Evolutionary conservation across 306 rosid species (phyloP).

Genomic region (Lupinus albus): DNA sequence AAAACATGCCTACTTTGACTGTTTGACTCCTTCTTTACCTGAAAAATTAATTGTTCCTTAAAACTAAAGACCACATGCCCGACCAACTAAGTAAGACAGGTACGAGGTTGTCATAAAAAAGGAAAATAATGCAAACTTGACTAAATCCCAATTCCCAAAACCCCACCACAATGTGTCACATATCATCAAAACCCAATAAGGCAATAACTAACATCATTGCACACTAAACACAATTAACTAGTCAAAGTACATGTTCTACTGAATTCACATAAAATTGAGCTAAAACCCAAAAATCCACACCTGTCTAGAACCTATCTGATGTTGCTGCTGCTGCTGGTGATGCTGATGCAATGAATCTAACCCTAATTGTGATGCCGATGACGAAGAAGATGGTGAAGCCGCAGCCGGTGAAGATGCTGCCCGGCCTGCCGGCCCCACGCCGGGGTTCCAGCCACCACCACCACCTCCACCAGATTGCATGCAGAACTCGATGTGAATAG

Average conservation of each 20-base stretch:
- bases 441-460: conserved; percentile 79
- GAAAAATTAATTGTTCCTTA: conserved; percentile 32
- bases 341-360: conserved; percentile 78
- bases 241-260: conserved; percentile 36
- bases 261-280: conserved; percentile 42
- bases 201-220: background rate
- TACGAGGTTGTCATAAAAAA: conserved; percentile 40
- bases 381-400: conserved; percentile 89
- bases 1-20: conserved; percentile 52
- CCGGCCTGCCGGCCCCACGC: conserved; percentile 73
- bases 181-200: conserved; percentile 33
- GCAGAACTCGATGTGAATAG: conserved; percentile 38
- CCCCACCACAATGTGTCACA: conserved; percentile 35
- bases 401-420: conserved; percentile 78
- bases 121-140: conserved; percentile 18
- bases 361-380: conserved; percentile 92
- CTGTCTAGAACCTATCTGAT: conserved; percentile 88
- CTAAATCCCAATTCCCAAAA: conserved; percentile 38
- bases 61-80: conserved; percentile 26
- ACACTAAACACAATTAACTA: conserved; percentile 14
- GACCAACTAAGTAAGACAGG: conserved; percentile 45
- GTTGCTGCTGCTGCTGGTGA: conserved; percentile 76
- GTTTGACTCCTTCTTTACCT: conserved; percentile 42
- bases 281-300: conserved; percentile 52
- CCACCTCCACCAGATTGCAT: conserved; percentile 84